phyloP scores from a whole-genome alignment of 305 asterid species.

The Rubia tinctorum region DNA sequence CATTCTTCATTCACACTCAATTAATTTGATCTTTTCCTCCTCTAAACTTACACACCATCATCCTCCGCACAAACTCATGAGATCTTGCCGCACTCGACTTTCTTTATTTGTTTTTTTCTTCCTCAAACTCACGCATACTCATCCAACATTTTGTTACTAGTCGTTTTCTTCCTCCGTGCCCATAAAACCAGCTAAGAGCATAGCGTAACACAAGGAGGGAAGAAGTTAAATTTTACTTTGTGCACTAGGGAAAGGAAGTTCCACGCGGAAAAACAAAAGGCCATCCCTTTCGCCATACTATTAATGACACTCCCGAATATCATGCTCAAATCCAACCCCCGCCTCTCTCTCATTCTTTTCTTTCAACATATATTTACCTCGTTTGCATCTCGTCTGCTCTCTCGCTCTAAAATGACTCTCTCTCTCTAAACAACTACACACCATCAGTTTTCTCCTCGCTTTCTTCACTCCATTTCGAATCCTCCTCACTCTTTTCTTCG shows the following conservation, averaged over 20 bases:
- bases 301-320: slow-evolving; percentile 26
- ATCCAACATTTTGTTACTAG: background rate
- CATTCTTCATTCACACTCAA: background rate
- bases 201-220: background rate
- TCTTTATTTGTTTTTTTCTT: background rate
- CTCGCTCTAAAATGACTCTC: slow-evolving; percentile 13
- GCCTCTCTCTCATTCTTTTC: slow-evolving; percentile 31
- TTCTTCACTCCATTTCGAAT: slow-evolving; percentile 19
- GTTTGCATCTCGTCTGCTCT: slow-evolving; percentile 23
- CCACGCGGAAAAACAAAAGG: slow-evolving; percentile 17
- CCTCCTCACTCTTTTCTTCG: slow-evolving; percentile 9
- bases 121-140: background rate
- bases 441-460: slow-evolving; percentile 11
- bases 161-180: background rate
- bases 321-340: slow-evolving; percentile 44
- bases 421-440: slow-evolving; percentile 8
- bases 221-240: background rate
- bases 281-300: slow-evolving; percentile 37
- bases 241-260: background rate
- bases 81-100: background rate
- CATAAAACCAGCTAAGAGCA: background rate
- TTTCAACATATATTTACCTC: slow-evolving; percentile 16
- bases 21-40: background rate
- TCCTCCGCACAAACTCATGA: background rate
- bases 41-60: background rate